phyloP scores from a whole-genome alignment of 2,329 filamentous ascomycete genomes.

The Monosporascus sp. region DNA sequence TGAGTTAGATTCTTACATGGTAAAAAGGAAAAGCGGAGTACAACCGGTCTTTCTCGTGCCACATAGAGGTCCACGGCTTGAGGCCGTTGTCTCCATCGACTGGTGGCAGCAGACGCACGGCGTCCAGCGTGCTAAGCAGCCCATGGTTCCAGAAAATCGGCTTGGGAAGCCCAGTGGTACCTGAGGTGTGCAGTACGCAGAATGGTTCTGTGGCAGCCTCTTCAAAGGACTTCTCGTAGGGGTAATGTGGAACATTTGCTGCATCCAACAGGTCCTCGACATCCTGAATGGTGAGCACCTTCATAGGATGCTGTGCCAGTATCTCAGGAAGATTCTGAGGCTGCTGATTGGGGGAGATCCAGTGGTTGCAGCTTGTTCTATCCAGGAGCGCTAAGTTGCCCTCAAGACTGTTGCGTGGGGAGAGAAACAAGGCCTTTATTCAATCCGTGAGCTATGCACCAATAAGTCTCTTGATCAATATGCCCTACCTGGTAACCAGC shows the following conservation, averaged over 20 bases:
- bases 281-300: slow-evolving; percentile 20
- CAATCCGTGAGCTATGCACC: background rate
- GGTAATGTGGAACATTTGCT: slow-evolving; percentile 13
- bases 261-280: slow-evolving; percentile 24
- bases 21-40: slow-evolving; percentile 35
- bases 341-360: slow-evolving; percentile 21
- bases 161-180: slow-evolving; percentile 38
- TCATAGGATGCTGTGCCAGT: slow-evolving; percentile 19
- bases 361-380: slow-evolving; percentile 26
- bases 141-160: slow-evolving; percentile 32
- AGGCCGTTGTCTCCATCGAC: slow-evolving; percentile 24
- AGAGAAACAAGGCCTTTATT: slow-evolving; percentile 27
- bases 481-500: slow-evolving; percentile 25
- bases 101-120: slow-evolving; percentile 28
- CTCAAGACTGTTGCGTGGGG: slow-evolving; percentile 29
- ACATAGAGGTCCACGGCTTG: slow-evolving; percentile 24
- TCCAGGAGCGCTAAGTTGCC: slow-evolving; percentile 29
- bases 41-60: slow-evolving; percentile 24
- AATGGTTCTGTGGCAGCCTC: slow-evolving; percentile 30
- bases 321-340: slow-evolving; percentile 16
- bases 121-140: slow-evolving; percentile 31
- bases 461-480: background rate
- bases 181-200: slow-evolving; percentile 36
- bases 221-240: slow-evolving; percentile 29
- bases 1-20: slow-evolving; percentile 17